Evolutionary conservation across 306 rosid genomes (phyloP), one percentile per base, ranked within the genome.

Genomic region (Dicorynia guianensis): DNA sequence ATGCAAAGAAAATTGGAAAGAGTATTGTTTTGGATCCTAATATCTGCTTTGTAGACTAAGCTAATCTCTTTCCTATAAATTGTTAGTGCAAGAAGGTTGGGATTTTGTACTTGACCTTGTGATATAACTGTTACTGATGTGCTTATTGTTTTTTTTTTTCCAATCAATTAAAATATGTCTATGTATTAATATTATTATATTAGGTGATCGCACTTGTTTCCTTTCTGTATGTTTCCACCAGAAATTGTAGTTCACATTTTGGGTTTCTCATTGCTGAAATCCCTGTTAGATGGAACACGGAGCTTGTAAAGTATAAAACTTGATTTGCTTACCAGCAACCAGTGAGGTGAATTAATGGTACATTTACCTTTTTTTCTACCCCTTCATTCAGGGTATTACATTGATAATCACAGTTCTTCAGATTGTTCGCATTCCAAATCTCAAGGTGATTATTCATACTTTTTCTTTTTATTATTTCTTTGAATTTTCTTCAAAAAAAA

Each of bases 401-500:
- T 84, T 96, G 87, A 96, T 96, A 85, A 85, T 92, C 74, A 92
- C 99, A 38, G 99, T 96, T 86, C 98, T 96, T 86, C 99, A 96
- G 85, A 89, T 96, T 82, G 98, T 96, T 20, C 96, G 90, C 35
- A 83, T 96, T 74, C 99, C 99, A 1, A 96, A 96, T 90, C 99
- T 96, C 82, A 96, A 96, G 99, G 99, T 96, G 76, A 89, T 72
- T 53, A 90, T 74, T 63, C 25, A 56, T 13, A 1, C 48, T 39
- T 58, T 40, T 9, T 48, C 13, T 20, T 33, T n/a, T 11, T 67
- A 46, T 68, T 11, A 30, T 40, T 35, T 48, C 13, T 20, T 33
- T n/a, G 8, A 67, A 46, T 68, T 11, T 18, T 40, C 25, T 38
- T 54, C 30, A 3, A 39, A 14, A 17, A 18, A n/a, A n/a, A n/a